These are phyloP conservation scores for Wickerhamomyces chaumierensis DNA, from an alignment of 805 yeast genomes.

Conservation along the genomic window DNA sequence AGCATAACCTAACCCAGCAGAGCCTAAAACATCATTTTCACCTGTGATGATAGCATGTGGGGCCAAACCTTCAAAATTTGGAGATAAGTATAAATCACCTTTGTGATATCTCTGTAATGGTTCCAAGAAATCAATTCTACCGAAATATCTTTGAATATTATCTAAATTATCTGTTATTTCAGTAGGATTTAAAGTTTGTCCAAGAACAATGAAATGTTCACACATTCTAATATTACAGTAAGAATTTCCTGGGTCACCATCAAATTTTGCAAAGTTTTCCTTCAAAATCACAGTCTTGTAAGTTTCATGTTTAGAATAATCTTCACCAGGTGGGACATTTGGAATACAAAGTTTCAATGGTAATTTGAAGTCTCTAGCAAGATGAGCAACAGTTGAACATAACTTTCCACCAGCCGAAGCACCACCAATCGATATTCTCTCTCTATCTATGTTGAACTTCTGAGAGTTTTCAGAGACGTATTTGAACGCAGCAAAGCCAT, in stretches of 20 bases:
- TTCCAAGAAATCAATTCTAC: not conserved
- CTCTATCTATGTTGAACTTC: not conserved
- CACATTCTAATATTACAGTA: not conserved
- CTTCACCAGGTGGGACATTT: slow-evolving; percentile 2
- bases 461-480: not conserved
- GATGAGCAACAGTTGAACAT: not conserved
- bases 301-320: not conserved
- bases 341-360: not conserved
- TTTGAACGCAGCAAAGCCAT: not conserved
- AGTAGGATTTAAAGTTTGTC: not conserved
- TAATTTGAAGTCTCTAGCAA: not conserved
- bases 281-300: not conserved
- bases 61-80: slow-evolving; percentile 1
- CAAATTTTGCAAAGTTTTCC: not conserved
- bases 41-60: slow-evolving; percentile 1
- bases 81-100: slow-evolving; percentile 1
- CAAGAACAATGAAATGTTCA: not conserved
- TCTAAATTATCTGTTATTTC: not conserved
- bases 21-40: slow-evolving; percentile 1
- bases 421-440: slow-evolving; percentile 1
- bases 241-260: slow-evolving; percentile 1
- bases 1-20: slow-evolving; percentile 1
- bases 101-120: not conserved
- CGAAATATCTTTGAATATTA: not conserved
- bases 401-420: slow-evolving; percentile 2